Base-by-base conservation (phyloP, 2,329 filamentous ascomycete genomes). In the Fusarium nurragi region DNA sequence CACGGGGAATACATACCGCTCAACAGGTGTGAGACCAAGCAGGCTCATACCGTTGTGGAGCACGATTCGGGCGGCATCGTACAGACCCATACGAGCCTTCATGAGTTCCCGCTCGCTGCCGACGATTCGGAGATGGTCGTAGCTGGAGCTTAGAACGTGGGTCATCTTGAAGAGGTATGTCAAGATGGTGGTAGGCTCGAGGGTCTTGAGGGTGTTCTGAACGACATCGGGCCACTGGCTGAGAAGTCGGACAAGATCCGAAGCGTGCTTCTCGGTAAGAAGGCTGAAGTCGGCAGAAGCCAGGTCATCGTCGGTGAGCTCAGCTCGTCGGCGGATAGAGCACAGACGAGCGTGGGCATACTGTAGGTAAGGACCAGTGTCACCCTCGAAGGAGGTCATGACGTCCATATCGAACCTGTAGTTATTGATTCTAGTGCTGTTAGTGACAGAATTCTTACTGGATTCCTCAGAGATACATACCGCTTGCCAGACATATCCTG, bases 401-500 rank as follows among this genome's bases (percentile, higher is more conserved):
- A 86, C 84, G 58, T 92, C 88, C 83, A 93, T 88, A 79, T 94
- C 89, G 78, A 94, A 94, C 55, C 84, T 82, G 74, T 88, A 89
- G 77, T 88, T 87, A 77, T 87, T 87, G 76, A 87, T 85, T 72
- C 87, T 78, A 39, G 13, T 2, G 73, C 21, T 1, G 53, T 71
- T 34, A 68, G 59, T 19, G 51, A 37, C 3, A 6, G 0, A 4
- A 2, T 8, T 16, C 18, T 1, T 11, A 6, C 7, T 4, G 1
- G 18, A 11, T 28, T 19, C 6, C 4, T 36, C 5, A 7, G 47
- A 25, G 6, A 43, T 37, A 69, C 84, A 67, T 78, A 90, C 89
- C 92, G 87, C 87, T 97, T 98, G 76, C 94, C 95, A 67, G 87
- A 91, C 93, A 98, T 97, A 75, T 98, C 95, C 79, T 98, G 94